Evolutionary conservation across 75 land plant species (phyloP).

Genomic region (Pinus taeda): DNA sequence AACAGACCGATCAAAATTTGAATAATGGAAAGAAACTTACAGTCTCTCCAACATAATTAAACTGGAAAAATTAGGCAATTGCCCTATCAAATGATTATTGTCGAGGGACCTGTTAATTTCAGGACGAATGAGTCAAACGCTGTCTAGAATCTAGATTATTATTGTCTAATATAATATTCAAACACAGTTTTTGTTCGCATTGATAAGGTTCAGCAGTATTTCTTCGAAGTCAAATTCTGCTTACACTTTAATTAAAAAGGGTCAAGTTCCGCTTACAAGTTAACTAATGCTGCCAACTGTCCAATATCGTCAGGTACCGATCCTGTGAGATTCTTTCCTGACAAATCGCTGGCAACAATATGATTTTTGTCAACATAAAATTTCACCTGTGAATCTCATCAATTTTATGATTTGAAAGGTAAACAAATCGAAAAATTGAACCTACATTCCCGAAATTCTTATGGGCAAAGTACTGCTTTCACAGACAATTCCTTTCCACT

Average conservation of each 20-base stretch:
- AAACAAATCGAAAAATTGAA: not conserved
- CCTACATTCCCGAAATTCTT: not conserved
- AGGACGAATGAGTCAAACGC: no score
- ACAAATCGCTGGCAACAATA: not conserved
- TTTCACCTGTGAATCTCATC: not conserved
- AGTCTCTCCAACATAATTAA: not conserved
- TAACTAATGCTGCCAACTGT: no score
- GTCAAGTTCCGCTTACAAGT: no score
- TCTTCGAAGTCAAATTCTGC: no score
- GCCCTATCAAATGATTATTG: not conserved
- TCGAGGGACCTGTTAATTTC: not conserved
- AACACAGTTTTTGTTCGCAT: no score
- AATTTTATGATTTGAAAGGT: not conserved
- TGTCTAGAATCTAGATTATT: no score
- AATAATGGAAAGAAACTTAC: not conserved
- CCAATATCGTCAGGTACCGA: not conserved
- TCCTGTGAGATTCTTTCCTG: not conserved
- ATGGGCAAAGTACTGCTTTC: not conserved
- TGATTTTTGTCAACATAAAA: not conserved
- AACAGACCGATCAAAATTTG: not conserved
- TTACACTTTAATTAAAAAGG: no score
- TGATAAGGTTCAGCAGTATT: no score
- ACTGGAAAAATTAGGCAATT: not conserved
- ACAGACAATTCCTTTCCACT: constrained; percentile 1
- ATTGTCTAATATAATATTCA: no score